Conservation (phyloP, 1,139 yeast species). For the Blastobotrys capitulatus region DNA sequence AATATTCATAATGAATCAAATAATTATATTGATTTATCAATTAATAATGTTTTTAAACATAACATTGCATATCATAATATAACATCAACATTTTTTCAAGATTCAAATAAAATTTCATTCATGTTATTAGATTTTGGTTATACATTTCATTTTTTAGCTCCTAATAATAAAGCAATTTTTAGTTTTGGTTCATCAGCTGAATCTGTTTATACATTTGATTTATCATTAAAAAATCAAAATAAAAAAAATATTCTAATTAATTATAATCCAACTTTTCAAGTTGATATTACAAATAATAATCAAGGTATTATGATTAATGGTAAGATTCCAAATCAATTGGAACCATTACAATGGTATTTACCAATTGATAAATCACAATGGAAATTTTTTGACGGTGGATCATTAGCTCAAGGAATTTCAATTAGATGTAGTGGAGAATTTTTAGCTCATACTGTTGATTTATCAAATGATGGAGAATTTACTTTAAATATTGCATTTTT, state of each 20-base stretch:
- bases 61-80: not conserved
- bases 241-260: not conserved
- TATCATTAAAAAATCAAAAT: not conserved
- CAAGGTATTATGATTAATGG: not conserved
- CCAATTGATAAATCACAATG: not conserved
- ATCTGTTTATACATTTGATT: not conserved
- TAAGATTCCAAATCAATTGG: not conserved
- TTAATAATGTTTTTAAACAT: too few species aligned
- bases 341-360: not conserved
- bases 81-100: not conserved
- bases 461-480: not conserved
- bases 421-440: not conserved
- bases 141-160: constrained; percentile 1
- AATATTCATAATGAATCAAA: not conserved
- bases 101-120: not conserved
- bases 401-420: not conserved
- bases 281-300: not conserved
- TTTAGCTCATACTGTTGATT: not conserved
- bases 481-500: not conserved
- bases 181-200: not conserved
- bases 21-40: not conserved
- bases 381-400: not conserved
- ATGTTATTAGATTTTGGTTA: constrained; percentile 2
- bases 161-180: not conserved
- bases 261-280: not conserved